A percentile compares a stretch with the other conserved stretches of the same genome.
These are phyloP conservation scores for Microdochium nivale DNA, from an alignment of 2,329 filamentous ascomycete genomes.

Conservation along the genomic window DNA sequence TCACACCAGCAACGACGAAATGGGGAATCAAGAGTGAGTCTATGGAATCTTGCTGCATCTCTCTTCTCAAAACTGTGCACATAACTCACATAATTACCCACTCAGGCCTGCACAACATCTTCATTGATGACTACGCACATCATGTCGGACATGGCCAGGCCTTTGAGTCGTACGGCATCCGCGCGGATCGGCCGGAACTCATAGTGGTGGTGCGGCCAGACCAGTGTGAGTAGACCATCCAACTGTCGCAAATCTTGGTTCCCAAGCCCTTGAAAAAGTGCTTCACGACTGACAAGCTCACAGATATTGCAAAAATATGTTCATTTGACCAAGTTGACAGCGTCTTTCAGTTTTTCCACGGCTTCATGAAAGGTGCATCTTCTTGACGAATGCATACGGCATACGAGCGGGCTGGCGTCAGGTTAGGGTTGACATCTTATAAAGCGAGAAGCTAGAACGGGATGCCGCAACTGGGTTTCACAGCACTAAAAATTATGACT, in stretches of 20 bases:
- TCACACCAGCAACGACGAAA: constrained; percentile 46
- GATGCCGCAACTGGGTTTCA: too few species aligned
- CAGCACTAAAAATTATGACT: too few species aligned
- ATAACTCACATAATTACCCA: neutral
- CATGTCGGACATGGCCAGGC: constrained; percentile 46
- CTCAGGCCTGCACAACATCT: constrained; percentile 51
- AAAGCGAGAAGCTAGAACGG: too few species aligned
- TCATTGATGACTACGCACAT: constrained; percentile 45
- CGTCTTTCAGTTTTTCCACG: constrained; percentile 12
- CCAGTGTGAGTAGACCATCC: constrained; percentile 40
- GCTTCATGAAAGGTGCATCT: constrained; percentile 8
- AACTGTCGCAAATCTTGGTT: neutral
- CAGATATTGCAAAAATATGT: constrained; percentile 18
- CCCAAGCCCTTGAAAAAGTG: too few species aligned
- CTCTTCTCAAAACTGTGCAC: neutral
- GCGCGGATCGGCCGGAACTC: constrained; percentile 32
- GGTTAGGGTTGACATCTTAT: too few species aligned
- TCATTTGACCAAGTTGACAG: constrained; percentile 7
- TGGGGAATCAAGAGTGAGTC: constrained; percentile 43
- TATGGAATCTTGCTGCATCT: neutral
- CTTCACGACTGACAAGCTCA: neutral
- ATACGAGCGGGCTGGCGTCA: too few species aligned
- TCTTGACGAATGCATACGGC: too few species aligned
- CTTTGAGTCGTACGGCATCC: constrained; percentile 47
- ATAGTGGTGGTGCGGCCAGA: constrained; percentile 48